phyloP scores from a whole-genome alignment of 495 filamentous ascomycete genomes.

The Hyaloscypha variabilis region DNA sequence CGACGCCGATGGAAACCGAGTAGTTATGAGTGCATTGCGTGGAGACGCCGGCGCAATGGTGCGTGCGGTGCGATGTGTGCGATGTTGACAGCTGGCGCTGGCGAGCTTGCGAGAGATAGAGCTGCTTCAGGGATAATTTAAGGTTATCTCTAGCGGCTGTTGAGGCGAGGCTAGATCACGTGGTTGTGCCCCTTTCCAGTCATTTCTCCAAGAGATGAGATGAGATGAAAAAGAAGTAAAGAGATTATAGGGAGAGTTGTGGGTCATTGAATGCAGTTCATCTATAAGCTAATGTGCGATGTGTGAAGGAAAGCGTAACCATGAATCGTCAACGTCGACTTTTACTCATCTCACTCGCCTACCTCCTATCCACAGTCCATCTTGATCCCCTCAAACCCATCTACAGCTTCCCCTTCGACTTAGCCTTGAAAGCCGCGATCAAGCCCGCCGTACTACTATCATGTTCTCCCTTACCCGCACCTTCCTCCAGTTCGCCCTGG shows the following conservation, averaged over 20 bases:
- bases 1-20: too few relatives aligned
- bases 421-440: conserved; percentile 77
- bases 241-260: too few relatives aligned
- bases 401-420: conserved; percentile 30
- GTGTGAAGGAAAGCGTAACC: neutral
- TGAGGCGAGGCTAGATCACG: conserved; percentile 6
- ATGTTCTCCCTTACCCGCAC: conserved; percentile 68
- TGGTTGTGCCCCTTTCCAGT: neutral
- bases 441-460: conserved; percentile 87
- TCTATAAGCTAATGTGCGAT: conserved; percentile 3
- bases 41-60: neutral
- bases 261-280: too few relatives aligned
- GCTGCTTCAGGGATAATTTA: conserved; percentile 3
- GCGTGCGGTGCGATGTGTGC: too few relatives aligned
- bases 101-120: conserved; percentile 1
- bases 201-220: neutral
- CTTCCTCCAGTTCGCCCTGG: conserved; percentile 74
- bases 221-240: too few relatives aligned
- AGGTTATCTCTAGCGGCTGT: conserved; percentile 13
- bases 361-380: neutral
- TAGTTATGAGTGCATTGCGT: neutral
- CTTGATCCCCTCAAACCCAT: neutral
- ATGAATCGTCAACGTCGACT: neutral
- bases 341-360: neutral
- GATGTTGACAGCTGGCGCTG: conserved; percentile 12